Conservation (phyloP, 768 basidiomycete genomes). For the Hericium coralloides region DNA sequence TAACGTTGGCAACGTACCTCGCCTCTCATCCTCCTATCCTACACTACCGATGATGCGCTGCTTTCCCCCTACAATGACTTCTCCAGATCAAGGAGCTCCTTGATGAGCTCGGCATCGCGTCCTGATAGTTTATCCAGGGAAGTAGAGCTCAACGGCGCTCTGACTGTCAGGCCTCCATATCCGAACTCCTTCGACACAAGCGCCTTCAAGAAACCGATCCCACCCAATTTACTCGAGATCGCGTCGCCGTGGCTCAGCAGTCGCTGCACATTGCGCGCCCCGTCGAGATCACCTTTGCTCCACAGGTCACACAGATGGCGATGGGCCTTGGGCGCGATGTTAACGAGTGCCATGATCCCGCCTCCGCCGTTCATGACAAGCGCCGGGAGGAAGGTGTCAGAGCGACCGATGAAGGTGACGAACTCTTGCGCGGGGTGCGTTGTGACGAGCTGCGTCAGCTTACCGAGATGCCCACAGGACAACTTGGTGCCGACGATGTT, state of each 20-base stretch:
- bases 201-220: conserved; percentile 60
- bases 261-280: conserved; percentile 54
- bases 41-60: no score
- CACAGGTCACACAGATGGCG: conserved; percentile 7
- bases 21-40: no score
- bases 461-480: conserved; percentile 80
- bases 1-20: no score
- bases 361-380: conserved; percentile 57
- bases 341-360: conserved; percentile 55
- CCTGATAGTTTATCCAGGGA: conserved; percentile 12
- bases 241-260: conserved; percentile 60
- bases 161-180: conserved; percentile 38
- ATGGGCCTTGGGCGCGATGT: conserved; percentile 28
- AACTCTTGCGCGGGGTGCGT: conserved; percentile 45
- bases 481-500: conserved; percentile 84
- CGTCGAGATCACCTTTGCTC: conserved; percentile 35
- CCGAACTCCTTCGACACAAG: conserved; percentile 55
- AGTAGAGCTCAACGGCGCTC: conserved; percentile 19
- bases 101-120: conserved; percentile 13
- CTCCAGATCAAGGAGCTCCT: conserved; percentile 23
- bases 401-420: conserved; percentile 68
- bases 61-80: neutral
- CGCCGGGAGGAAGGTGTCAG: conserved; percentile 58
- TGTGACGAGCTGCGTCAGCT: conserved; percentile 66
- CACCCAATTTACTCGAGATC: conserved; percentile 53